Evolutionary conservation across 345 rosid genomes (phyloP).

Genomic region (Excoecaria agallocha): DNA sequence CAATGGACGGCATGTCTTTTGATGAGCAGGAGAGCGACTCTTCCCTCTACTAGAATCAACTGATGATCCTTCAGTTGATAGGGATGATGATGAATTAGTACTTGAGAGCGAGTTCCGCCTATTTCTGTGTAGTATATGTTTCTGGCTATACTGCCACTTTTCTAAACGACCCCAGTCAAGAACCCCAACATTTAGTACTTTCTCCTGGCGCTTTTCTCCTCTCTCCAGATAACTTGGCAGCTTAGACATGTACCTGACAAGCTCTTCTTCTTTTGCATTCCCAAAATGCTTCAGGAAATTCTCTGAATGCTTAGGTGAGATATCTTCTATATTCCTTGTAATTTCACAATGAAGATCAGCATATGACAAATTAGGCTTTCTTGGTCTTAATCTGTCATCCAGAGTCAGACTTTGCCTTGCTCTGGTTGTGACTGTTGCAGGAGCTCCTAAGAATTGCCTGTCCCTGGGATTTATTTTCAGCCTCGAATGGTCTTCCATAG

Average conservation of each 20-base stretch:
- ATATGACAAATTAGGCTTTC: constrained; percentile 40
- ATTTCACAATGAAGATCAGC: constrained; percentile 51
- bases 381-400: constrained; percentile 41
- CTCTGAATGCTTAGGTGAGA: constrained; percentile 31
- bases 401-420: constrained; percentile 30
- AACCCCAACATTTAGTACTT: constrained; percentile 77
- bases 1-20: constrained; percentile 36
- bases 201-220: constrained; percentile 52
- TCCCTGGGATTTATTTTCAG: constrained; percentile 31
- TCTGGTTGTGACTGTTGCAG: constrained; percentile 25
- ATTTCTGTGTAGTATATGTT: constrained; percentile 35
- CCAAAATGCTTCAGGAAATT: constrained; percentile 29
- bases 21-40: constrained; percentile 41
- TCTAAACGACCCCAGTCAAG: constrained; percentile 89
- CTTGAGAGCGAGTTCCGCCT: constrained; percentile 47
- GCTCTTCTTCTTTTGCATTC: constrained; percentile 55
- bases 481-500: constrained; percentile 46
- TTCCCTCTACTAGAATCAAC: constrained; percentile 46
- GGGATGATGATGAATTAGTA: constrained; percentile 40
- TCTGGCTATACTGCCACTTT: constrained; percentile 69
- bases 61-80: constrained; percentile 47
- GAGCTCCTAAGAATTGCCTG: constrained; percentile 29
- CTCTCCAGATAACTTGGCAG: constrained; percentile 79
- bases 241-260: constrained; percentile 84
- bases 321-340: constrained; percentile 37